Evolutionary conservation across 2,329 filamentous ascomycete species (phyloP), one percentile per base, ranked within the genome.

Genomic region (Arthrobotrys sphaeroides): DNA sequence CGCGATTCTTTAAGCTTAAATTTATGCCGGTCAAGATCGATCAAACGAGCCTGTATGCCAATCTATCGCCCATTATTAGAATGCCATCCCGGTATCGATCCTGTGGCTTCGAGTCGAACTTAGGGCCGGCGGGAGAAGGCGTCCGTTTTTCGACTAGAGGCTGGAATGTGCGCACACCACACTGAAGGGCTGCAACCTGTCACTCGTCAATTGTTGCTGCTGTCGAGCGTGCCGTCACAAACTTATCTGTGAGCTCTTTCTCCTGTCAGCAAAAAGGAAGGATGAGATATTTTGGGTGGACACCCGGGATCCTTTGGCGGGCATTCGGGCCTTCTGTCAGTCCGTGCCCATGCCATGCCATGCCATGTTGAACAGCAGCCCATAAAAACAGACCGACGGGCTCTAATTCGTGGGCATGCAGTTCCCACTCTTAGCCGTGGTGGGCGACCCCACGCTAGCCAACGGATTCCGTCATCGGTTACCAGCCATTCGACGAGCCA

Each of bases 1-100:
- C 22, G 49, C 67, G 36, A 59, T 5, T 40, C 47, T 33, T 64
- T 72, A 60, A 66, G 69, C 60, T 73, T 66, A 73, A 73, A 60
- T 40, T 60, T 43, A 31, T 73, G 61, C 69, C 60, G 61, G 43
- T 45, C 42, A 66, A 24, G 57, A 53, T 49, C 28, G 33, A 42
- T 42, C 38, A 33, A 47, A 26, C 47, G 18, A 36, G 43, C 45
- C 47, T 28, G n/a, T 61, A 18, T 36, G 45, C 26, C 26, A 62
- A 70, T 43, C n/a, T 62, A 13, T 38, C n/a, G 16, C 26, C 33
- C 22, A 7, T 42, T 51, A 61, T 49, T 26, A 49, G 42, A 60
- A 42, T 26, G 28, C 13, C 6, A 69, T 42, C 31, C 18, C 18
- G 47, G 22, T 16, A 36, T 26, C 9, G 38, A 61, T 53, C 45